Percentiles rank a stretch among this genome's conserved stretches.
These are phyloP conservation scores for Mortierella sp. DNA, from an alignment of 371 early-diverging fungal genomes.

Conservation along the genomic window DNA sequence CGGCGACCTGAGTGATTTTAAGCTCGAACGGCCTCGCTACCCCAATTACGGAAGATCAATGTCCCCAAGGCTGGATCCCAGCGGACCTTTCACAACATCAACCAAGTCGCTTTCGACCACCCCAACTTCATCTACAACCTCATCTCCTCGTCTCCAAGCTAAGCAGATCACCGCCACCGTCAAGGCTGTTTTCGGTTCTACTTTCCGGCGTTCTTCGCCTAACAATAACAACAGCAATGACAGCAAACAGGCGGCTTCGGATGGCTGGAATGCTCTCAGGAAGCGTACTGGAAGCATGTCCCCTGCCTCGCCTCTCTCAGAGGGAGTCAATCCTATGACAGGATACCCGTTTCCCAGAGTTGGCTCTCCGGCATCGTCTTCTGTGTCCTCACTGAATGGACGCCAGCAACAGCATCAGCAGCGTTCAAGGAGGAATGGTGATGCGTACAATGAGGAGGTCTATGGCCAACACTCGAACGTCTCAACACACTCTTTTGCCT, in stretches of 20 bases:
- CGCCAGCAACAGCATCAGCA: background rate
- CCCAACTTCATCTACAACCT: background rate
- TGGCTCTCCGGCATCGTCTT: background rate
- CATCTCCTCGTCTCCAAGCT: constrained; percentile 5
- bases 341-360: constrained; percentile 37
- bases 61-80: constrained; percentile 11
- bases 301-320: constrained; percentile 6
- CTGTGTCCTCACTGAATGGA: background rate
- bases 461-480: background rate
- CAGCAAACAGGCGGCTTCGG: background rate
- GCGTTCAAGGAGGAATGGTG: background rate
- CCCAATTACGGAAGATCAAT: background rate
- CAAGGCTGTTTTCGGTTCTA: constrained; percentile 19
- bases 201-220: constrained; percentile 17
- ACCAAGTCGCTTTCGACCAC: background rate
- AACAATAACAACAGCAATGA: constrained; percentile 15
- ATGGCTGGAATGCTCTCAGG: constrained; percentile 14
- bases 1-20: background rate
- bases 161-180: constrained; percentile 17
- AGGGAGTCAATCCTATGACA: background rate
- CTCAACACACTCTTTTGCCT: background rate
- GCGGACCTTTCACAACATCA: constrained; percentile 8
- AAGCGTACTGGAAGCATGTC: constrained; percentile 7
- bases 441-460: background rate
- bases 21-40: constrained; percentile 1